Conservation (phyloP, 352 stramenopile genomes). For the Phytophthora lateralis region DNA sequence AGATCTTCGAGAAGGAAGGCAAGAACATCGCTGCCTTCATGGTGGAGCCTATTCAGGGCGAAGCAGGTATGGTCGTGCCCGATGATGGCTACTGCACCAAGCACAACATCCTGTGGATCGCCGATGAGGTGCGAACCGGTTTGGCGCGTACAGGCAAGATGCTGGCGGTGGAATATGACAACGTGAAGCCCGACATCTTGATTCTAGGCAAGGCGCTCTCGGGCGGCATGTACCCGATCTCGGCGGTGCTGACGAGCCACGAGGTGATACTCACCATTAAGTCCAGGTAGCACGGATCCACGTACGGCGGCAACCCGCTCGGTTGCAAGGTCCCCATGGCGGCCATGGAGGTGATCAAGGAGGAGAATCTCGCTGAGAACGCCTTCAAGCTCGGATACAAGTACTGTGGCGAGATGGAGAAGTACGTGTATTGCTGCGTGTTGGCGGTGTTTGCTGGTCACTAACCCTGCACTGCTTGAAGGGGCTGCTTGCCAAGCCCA, state of each 20-base stretch:
- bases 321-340: conserved; percentile 97
- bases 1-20: conserved; percentile 76
- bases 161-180: conserved; percentile 96
- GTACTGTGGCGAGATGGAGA: too few relatives aligned
- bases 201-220: conserved; percentile 97
- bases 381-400: conserved; percentile 92
- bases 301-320: conserved; percentile 97
- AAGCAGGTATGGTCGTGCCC: too few relatives aligned
- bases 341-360: conserved; percentile 91
- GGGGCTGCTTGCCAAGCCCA: too few relatives aligned
- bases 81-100: conserved; percentile 79
- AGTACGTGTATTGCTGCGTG: too few relatives aligned
- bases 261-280: conserved; percentile 99
- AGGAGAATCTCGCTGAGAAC: conserved; percentile 97
- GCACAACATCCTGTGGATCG: conserved; percentile 99
- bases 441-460: too few relatives aligned
- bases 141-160: conserved; percentile 97
- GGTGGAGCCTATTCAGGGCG: conserved; percentile 90
- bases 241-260: conserved; percentile 95
- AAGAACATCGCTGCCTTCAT: conserved; percentile 98
- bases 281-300: conserved; percentile 96
- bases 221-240: conserved; percentile 97
- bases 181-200: conserved; percentile 98
- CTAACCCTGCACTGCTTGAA: too few relatives aligned
- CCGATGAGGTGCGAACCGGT: conserved; percentile 98